These are phyloP conservation scores for Saccharomyces hybrid DNA, from an alignment of 1,139 yeast species.

Conservation along the genomic window DNA sequence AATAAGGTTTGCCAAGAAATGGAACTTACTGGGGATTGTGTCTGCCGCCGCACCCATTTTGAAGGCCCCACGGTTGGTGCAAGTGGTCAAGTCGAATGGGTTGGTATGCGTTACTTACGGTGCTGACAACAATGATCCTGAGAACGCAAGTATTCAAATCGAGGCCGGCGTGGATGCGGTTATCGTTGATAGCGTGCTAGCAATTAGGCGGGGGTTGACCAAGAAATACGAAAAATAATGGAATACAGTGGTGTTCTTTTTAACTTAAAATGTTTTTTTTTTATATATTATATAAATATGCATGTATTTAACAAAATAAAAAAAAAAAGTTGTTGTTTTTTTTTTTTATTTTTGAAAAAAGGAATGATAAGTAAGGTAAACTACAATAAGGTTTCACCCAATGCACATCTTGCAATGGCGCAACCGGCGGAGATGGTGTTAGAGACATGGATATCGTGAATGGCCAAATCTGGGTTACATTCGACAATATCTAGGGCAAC, in stretches of 20 bases:
- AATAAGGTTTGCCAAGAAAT: slow-evolving; percentile 78
- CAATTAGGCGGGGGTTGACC: slow-evolving; percentile 74
- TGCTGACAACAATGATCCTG: slow-evolving; percentile 74
- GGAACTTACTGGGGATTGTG: slow-evolving; percentile 90
- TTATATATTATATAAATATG: not conserved
- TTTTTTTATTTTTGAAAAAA: not conserved
- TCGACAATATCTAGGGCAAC: slow-evolving; percentile 89
- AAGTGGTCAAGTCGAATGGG: slow-evolving; percentile 82
- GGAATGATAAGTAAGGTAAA: not conserved
- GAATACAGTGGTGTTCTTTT: not conserved
- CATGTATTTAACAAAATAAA: not conserved
- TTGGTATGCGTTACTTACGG: slow-evolving; percentile 94
- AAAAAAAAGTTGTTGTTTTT: not conserved
- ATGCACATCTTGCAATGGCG: slow-evolving; percentile 86
- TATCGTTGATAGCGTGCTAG: slow-evolving; percentile 88
- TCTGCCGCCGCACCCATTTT: slow-evolving; percentile 82
- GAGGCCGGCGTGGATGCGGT: slow-evolving; percentile 96
- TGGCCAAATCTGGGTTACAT: slow-evolving; percentile 86
- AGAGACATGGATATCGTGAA: slow-evolving; percentile 61
- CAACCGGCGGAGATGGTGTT: slow-evolving; percentile 89
- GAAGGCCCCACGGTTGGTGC: slow-evolving; percentile 79
- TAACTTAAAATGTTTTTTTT: not conserved
- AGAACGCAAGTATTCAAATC: slow-evolving; percentile 77
- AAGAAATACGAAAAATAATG: slow-evolving; percentile 5
- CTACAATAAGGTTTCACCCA: slow-evolving; percentile 81